Percentiles rank a stretch among this genome's conserved stretches.
Evolutionary conservation across 2,329 filamentous ascomycete genomes (phyloP).

Genomic region (Metarhizium rileyi): DNA sequence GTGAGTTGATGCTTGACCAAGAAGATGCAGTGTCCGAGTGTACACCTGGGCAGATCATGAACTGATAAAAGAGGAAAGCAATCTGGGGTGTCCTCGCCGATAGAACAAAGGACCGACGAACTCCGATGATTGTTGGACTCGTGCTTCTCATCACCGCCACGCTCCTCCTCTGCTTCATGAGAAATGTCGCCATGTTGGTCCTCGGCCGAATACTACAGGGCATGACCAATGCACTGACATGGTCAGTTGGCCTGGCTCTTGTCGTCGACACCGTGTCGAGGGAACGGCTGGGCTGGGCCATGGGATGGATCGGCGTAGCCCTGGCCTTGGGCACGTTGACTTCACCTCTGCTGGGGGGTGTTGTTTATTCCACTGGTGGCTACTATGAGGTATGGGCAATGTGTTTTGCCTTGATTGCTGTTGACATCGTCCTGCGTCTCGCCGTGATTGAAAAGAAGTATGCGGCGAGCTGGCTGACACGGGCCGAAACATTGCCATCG

Average conservation of each 20-base stretch:
- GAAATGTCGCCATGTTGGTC: conserved; percentile 21
- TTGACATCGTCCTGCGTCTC: conserved; percentile 23
- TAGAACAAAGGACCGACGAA: conserved; percentile 20
- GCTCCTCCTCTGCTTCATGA: conserved; percentile 21
- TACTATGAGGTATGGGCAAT: conserved; percentile 26
- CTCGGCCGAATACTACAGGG: conserved; percentile 23
- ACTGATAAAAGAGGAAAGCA: conserved; percentile 14
- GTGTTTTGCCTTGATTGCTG: conserved; percentile 24
- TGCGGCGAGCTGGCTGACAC: conserved; percentile 17
- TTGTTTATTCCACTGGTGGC: conserved; percentile 22
- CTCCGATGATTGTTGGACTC: conserved; percentile 24
- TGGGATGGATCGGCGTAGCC: conserved; percentile 24
- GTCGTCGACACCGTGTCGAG: conserved; percentile 24
- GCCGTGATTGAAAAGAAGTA: conserved; percentile 23
- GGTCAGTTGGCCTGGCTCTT: conserved; percentile 27
- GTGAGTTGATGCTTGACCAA: conserved; percentile 12
- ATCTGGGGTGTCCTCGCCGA: conserved; percentile 27
- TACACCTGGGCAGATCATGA: background rate
- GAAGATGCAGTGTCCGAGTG: background rate
- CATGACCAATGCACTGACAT: conserved; percentile 23
- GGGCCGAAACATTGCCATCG: background rate
- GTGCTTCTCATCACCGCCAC: conserved; percentile 20
- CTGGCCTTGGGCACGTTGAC: conserved; percentile 22
- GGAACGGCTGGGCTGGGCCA: conserved; percentile 21
- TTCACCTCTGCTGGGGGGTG: conserved; percentile 23